Evolutionary conservation across 1,284 basidiomycete genomes (phyloP), one percentile per base, ranked within the genome.

Genomic region (Stereum hirsutum): DNA sequence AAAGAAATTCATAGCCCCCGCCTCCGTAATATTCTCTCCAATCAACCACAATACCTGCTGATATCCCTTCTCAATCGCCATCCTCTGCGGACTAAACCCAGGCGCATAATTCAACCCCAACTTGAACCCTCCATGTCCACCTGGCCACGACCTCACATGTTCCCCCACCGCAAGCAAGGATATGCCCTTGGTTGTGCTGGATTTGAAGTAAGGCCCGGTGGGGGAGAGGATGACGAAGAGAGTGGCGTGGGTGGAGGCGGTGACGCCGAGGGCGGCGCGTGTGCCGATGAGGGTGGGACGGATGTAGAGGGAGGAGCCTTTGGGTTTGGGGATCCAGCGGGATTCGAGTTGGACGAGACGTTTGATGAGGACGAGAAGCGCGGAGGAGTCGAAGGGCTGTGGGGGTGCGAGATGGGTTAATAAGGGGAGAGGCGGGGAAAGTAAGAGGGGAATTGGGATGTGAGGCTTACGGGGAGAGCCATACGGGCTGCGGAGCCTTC

Each of bases 241-340:
- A 39, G 78, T 64, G 0, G 87, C 81, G 46, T 79, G 72, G 37
- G 81, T 76, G 0, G 84, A 83, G 0, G 83, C 71, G 1, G 70
- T 65, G 0, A 89, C 78, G 20, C 82, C 84, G 31, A 93, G 70
- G 2, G 71, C 78, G 69, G 50, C 59, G 19, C 84, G 78, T 0
- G 91, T 92, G 14, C 89, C 90, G 54, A 93, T 91, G 52, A 92
- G 67, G 2, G 85, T 88, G 1, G 89, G 89, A 12, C 84, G 75
- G 47, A 91, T 70, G 62, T 92, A 93, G 30, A 93, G 65, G 44
- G 81, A 83, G 58, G 85, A 75, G 8, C 81, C 88, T 2, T 74
- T 69, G 3, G 66, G 57, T 0, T 63, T 61, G 5, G 89, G 90
- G 24, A 93, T 84, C 83, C 88, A 92, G 6, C 78, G 72, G 27